Evolutionary conservation across 2,329 filamentous ascomycete species (phyloP), one percentile per base, ranked within the genome.

Genomic region (Lachnellula hyalina): DNA sequence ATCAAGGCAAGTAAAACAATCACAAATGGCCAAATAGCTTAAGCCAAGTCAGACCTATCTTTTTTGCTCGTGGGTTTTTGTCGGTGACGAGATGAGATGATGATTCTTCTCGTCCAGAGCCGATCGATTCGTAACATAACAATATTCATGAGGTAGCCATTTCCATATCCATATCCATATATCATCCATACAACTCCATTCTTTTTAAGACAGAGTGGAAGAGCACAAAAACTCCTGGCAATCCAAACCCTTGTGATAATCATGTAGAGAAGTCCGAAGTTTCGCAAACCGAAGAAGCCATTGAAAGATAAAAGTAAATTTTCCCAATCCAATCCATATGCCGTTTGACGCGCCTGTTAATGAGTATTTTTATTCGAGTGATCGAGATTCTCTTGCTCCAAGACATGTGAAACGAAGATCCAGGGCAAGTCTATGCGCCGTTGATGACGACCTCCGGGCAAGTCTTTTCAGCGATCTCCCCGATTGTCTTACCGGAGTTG

Each of bases 371-470:
- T 51, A 47, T 54, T 41, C 45, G 54, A 53, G 34, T 52, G 49
- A 49, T 54, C 46, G 46, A 59, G 57, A 28, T 54, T 54, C 38
- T 53, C 52, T 49, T 49, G 41, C 52, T 52, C 41, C 17, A 41
- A 42, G 49, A 51, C 50, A 51, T 32, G 28, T 32, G 32, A 55
- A 59, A 52, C 45, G 45, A 28, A 9, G 9, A 40, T 12, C 35
- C 25, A 52, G 40, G 45, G 19, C 49, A 17, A 23, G 47, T 44
- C 59, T 59, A 67, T 42, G 60, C 58, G 44, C 60, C 60, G 40
- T 63, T 63, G 44, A 68, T 65, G 54, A 66, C 49, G 8, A 67
- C 63, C 41, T 66, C 65, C 4, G 65, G 65, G 47, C 57, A 61
- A 8, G 45, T 35, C 36, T 61, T 59, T 19, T 62, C 56, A 23